phyloP scores from a whole-genome alignment of 345 rosid species.

The Salix viminalis region DNA sequence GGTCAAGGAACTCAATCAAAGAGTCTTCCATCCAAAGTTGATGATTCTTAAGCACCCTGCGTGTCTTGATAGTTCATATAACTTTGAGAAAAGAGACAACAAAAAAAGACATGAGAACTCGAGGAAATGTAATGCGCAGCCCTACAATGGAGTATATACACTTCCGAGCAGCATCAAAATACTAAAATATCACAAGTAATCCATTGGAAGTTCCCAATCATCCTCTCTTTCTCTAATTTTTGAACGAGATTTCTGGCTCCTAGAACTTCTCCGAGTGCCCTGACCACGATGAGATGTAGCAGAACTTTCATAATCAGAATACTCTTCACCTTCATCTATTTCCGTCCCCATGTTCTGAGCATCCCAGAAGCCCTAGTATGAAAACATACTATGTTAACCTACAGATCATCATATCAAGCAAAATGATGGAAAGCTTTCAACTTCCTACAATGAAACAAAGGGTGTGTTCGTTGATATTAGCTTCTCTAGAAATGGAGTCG shows the following conservation, averaged over 20 bases:
- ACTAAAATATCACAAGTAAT: slow-evolving; percentile 37
- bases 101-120: background rate
- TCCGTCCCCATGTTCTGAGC: slow-evolving; percentile 31
- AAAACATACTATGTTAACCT: background rate
- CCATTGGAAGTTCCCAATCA: slow-evolving; percentile 62
- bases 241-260: slow-evolving; percentile 23
- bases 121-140: background rate
- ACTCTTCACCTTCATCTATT: slow-evolving; percentile 37
- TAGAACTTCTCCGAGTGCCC: slow-evolving; percentile 21
- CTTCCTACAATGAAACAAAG: background rate
- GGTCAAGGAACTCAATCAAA: background rate
- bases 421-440: background rate
- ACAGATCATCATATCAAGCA: background rate
- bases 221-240: slow-evolving; percentile 34
- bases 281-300: slow-evolving; percentile 16
- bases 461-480: background rate
- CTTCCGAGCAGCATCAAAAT: background rate
- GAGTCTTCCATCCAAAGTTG: too few relatives aligned
- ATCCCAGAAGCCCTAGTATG: slow-evolving; percentile 70
- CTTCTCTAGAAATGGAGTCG: background rate
- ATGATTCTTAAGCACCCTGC: too few relatives aligned
- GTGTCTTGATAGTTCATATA: too few relatives aligned
- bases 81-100: background rate
- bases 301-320: slow-evolving; percentile 37
- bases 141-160: background rate